These are phyloP conservation scores for Alternaria incomplexa DNA, from an alignment of 2,329 filamentous ascomycete species.

Conservation along the genomic window DNA sequence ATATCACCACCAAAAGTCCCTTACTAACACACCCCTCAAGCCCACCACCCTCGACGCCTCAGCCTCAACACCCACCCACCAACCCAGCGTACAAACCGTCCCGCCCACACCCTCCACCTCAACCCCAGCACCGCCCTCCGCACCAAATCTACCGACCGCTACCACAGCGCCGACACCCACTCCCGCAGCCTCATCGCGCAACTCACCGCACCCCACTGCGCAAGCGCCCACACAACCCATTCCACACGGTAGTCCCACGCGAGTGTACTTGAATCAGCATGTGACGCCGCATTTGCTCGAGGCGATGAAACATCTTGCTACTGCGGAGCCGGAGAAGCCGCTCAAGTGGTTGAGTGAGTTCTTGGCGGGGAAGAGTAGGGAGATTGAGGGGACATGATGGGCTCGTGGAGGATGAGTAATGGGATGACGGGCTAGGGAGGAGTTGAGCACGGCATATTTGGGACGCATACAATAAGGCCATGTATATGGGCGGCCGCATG, in stretches of 20 bases:
- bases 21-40: not conserved
- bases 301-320: slow-evolving; percentile 59
- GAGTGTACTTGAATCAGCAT: slow-evolving; percentile 57
- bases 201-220: slow-evolving; percentile 42
- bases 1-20: not conserved
- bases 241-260: slow-evolving; percentile 55
- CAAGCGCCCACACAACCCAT: slow-evolving; percentile 47
- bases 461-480: not conserved
- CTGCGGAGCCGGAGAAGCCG: slow-evolving; percentile 59
- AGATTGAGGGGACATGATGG: slow-evolving; percentile 51
- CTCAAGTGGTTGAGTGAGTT: slow-evolving; percentile 57
- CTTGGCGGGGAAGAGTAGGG: slow-evolving; percentile 54
- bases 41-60: not conserved
- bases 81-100: slow-evolving; percentile 17
- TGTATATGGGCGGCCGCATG: not conserved
- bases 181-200: slow-evolving; percentile 35
- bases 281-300: slow-evolving; percentile 59
- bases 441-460: not conserved
- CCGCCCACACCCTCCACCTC: slow-evolving; percentile 11
- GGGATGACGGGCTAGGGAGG: not conserved
- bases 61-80: not conserved
- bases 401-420: not conserved
- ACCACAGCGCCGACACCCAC: slow-evolving; percentile 13
- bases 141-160: not conserved
- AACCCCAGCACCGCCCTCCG: slow-evolving; percentile 3